Conservation (phyloP, 2,329 filamentous ascomycete genomes). For the Paracoccidioides lutzii region DNA sequence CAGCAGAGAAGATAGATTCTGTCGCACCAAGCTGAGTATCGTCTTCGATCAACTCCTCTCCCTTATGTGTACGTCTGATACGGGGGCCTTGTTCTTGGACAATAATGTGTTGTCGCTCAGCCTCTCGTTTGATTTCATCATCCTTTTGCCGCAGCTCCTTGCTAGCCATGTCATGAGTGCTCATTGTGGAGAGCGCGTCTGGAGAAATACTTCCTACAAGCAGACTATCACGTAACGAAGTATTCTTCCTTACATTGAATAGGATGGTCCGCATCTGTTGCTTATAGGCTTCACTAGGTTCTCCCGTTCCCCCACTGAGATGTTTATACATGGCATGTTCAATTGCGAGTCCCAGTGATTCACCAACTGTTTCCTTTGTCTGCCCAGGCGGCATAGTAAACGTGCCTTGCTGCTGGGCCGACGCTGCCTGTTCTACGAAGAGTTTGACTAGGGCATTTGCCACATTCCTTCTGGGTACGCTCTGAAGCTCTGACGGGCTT, state of each 20-base stretch:
- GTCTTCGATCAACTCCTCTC: conserved; percentile 76
- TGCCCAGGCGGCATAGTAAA: conserved; percentile 52
- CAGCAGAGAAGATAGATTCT: conserved; percentile 37
- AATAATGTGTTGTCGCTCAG: conserved; percentile 58
- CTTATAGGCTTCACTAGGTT: conserved; percentile 44
- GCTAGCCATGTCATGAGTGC: conserved; percentile 77
- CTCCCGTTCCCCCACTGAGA: conserved; percentile 37
- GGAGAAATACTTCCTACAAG: conserved; percentile 61
- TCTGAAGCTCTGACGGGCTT: conserved; percentile 38
- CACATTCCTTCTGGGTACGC: conserved; percentile 51
- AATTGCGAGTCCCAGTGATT: conserved; percentile 62
- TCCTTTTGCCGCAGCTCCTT: conserved; percentile 65
- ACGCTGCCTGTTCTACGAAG: conserved; percentile 52
- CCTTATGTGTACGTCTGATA: conserved; percentile 84
- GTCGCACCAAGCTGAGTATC: conserved; percentile 42
- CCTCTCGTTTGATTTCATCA: conserved; percentile 41
- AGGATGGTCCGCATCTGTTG: conserved; percentile 60
- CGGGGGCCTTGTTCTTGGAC: conserved; percentile 64
- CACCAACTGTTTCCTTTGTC: conserved; percentile 51
- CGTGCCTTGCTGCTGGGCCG: conserved; percentile 52
- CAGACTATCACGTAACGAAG: conserved; percentile 61
- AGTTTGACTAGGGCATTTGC: conserved; percentile 60
- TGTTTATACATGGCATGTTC: conserved; percentile 54
- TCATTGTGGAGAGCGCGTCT: conserved; percentile 74
- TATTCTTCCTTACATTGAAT: conserved; percentile 82